Evolutionary conservation across 139 green algal genomes (phyloP), one percentile per base, ranked within the genome.

Genomic region (Asterochloris sp.): DNA sequence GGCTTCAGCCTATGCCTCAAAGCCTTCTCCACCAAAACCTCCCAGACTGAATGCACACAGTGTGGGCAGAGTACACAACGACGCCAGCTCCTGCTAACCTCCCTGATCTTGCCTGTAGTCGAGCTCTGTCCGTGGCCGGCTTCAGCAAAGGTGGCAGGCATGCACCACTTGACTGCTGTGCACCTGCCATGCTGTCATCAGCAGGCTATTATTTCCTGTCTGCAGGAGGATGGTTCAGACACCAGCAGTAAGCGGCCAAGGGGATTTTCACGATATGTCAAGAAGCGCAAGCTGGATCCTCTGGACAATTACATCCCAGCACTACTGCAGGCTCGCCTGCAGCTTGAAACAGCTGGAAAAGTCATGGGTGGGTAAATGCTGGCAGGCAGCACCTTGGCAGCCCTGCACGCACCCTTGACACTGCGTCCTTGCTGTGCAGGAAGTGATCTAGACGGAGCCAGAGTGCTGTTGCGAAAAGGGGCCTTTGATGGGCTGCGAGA

Each of bases 241-340:
- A 67, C 21, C 24, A 17, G 17, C n/a, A 2, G 2, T 54, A 54
- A 54, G 2, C 38, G 38, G 38, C 38, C 38, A 13, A 73, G 80
- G 47, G 87, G 84, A 29, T 74, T 90, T 15, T 73, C 76, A 27
- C 62, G 78, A 12, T 91, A 91, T 66, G 84, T 91, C 21, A 91
- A 88, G 81, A 87, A 83, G 66, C 89, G 89, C 75, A 63, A 82
- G 28, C 74, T 90, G 74, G 89, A 92, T 62, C 84, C 85, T 9
- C 82, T 92, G 13, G 86, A 90, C 27, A 90, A 81, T 0, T 93
- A 93, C 27, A 81, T 93, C 0, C 89, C 89, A 23, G 76, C 87
- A 28, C 83, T 92, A 24, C 81, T 92, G 78, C 81, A 88, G 27
- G 89, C 89, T 6, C 82, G 83, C 8, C 62, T 82, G 11, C 79